A percentile compares a stretch with the other conserved stretches of the same genome.
These are phyloP conservation scores for Cladophialophora exuberans DNA, from an alignment of 2,329 filamentous ascomycete species.

Conservation along the genomic window DNA sequence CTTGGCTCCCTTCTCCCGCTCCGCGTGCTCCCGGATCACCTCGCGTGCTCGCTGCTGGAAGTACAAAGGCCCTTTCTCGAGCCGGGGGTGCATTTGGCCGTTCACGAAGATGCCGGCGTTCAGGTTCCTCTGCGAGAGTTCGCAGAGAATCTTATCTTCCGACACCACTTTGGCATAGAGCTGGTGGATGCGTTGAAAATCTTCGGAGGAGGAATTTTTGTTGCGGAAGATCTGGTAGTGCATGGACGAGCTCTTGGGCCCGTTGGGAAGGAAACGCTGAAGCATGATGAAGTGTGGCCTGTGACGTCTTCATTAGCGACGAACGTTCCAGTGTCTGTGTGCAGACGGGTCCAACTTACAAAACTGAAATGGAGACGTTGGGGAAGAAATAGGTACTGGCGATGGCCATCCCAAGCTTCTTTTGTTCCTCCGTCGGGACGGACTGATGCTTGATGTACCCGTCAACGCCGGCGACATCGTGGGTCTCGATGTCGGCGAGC, in stretches of 20 bases:
- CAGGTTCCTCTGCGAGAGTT: slow-evolving; percentile 63
- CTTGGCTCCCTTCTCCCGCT: slow-evolving; percentile 50
- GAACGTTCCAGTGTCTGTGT: not conserved
- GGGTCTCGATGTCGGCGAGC: slow-evolving; percentile 58
- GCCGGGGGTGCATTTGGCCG: slow-evolving; percentile 64
- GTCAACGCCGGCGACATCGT: slow-evolving; percentile 55
- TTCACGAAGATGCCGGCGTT: slow-evolving; percentile 65
- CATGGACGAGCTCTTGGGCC: slow-evolving; percentile 58
- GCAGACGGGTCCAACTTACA: slow-evolving; percentile 22
- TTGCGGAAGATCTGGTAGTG: slow-evolving; percentile 67
- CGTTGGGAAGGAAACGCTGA: slow-evolving; percentile 63
- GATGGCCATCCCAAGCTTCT: slow-evolving; percentile 20
- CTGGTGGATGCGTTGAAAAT: slow-evolving; percentile 61
- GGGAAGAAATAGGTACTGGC: slow-evolving; percentile 33
- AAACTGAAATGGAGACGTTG: slow-evolving; percentile 29
- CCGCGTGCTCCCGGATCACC: slow-evolving; percentile 51
- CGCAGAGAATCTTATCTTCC: slow-evolving; percentile 67
- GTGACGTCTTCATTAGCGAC: not conserved
- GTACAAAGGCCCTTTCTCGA: slow-evolving; percentile 63
- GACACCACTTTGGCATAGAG: slow-evolving; percentile 68
- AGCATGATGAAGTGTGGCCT: slow-evolving; percentile 68
- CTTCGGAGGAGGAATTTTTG: slow-evolving; percentile 60
- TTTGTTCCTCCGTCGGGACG: slow-evolving; percentile 33
- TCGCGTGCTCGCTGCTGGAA: slow-evolving; percentile 59
- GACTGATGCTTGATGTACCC: slow-evolving; percentile 61